Percentiles rank a stretch among this genome's conserved stretches.
These are phyloP conservation scores for Candida mesenterica DNA, from an alignment of 1,139 yeast genomes.

Conservation along the genomic window DNA sequence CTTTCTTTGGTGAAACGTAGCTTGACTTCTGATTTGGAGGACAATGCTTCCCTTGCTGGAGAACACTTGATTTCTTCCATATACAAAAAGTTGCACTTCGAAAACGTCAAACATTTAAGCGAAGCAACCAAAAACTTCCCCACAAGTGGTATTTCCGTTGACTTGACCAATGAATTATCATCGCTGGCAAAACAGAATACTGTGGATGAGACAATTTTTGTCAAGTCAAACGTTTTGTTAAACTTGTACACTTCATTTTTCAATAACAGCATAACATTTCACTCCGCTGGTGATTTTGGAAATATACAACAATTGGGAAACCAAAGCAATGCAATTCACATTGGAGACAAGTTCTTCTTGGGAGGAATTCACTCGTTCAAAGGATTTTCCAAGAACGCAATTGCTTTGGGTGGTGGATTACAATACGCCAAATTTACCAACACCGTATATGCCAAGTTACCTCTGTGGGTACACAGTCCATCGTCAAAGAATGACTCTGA, in stretches of 20 bases:
- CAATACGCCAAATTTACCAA: constrained; percentile 38
- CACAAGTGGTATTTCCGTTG: constrained; percentile 24
- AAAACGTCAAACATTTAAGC: constrained; percentile 25
- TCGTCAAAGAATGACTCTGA: constrained; percentile 17
- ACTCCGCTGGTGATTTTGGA: constrained; percentile 37
- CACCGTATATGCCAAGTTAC: constrained; percentile 38
- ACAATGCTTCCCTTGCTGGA: constrained; percentile 29
- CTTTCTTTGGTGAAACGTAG: constrained; percentile 42
- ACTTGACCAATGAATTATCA: constrained; percentile 29
- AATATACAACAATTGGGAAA: constrained; percentile 19
- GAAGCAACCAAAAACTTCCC: constrained; percentile 31
- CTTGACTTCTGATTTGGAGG: constrained; percentile 40
- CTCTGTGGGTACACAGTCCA: constrained; percentile 26
- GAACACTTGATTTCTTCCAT: constrained; percentile 39
- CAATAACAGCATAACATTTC: constrained; percentile 37
- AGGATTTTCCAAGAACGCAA: constrained; percentile 40
- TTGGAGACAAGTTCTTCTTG: constrained; percentile 49
- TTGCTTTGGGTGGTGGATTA: constrained; percentile 40
- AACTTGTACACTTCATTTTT: constrained; percentile 39
- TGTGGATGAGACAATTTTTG: constrained; percentile 14
- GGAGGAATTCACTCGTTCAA: constrained; percentile 42
- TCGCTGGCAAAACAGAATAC: constrained; percentile 24
- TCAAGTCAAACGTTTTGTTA: constrained; percentile 27
- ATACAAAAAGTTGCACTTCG: constrained; percentile 26
- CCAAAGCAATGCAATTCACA: constrained; percentile 32